These are phyloP conservation scores for Penicillium sp. DNA, from an alignment of 2,329 filamentous ascomycete genomes.

Conservation along the genomic window DNA sequence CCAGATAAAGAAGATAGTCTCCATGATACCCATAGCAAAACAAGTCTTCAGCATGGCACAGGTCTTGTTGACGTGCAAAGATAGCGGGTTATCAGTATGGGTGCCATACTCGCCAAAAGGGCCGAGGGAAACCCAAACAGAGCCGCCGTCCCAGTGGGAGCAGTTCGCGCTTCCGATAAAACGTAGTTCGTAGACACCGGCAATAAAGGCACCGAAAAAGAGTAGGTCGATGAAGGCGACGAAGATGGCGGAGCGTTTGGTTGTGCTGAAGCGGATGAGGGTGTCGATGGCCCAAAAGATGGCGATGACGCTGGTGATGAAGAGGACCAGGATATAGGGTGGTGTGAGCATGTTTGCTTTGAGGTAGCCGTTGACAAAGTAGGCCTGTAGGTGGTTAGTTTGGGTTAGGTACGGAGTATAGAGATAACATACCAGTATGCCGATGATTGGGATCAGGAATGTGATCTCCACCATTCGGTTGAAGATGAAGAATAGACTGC, in stretches of 20 bases:
- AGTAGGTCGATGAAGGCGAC: constrained; percentile 59
- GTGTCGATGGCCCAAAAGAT: constrained; percentile 60
- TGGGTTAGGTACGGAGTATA: background rate
- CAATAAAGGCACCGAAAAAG: constrained; percentile 62
- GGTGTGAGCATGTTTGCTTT: constrained; percentile 56
- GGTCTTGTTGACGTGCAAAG: constrained; percentile 62
- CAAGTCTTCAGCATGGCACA: constrained; percentile 89
- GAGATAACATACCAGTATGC: constrained; percentile 51
- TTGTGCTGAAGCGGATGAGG: constrained; percentile 55
- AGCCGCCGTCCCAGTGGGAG: constrained; percentile 51
- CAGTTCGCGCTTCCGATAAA: constrained; percentile 62
- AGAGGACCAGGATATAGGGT: constrained; percentile 57
- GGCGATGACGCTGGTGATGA: constrained; percentile 60
- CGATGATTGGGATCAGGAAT: constrained; percentile 59
- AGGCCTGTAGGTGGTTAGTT: constrained; percentile 40
- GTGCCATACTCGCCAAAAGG: constrained; percentile 54
- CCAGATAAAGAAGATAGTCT: constrained; percentile 72
- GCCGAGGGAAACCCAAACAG: constrained; percentile 58
- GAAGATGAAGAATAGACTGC: constrained; percentile 57
- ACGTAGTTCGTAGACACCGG: constrained; percentile 55
- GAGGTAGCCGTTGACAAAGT: constrained; percentile 59
- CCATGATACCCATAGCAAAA: constrained; percentile 89
- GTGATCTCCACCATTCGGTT: constrained; percentile 59
- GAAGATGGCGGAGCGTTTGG: constrained; percentile 56
- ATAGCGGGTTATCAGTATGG: constrained; percentile 45